These are phyloP conservation scores for Chrysoporthe puriensis DNA, from an alignment of 2,329 filamentous ascomycete species.

Conservation along the genomic window DNA sequence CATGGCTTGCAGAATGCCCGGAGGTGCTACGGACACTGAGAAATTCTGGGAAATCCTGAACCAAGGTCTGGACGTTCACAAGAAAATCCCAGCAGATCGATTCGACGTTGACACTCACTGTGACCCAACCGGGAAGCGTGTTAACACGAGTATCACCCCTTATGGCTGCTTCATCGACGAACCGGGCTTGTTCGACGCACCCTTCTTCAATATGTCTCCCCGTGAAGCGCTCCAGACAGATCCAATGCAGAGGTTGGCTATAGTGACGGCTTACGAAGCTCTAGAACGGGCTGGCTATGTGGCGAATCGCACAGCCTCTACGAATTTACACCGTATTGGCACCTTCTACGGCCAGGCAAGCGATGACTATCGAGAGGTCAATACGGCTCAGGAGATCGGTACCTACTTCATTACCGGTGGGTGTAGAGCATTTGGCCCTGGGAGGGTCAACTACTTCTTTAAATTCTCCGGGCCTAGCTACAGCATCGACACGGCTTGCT, in stretches of 20 bases:
- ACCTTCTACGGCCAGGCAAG: slow-evolving; percentile 77
- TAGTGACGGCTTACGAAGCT: slow-evolving; percentile 70
- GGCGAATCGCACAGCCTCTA: slow-evolving; percentile 65
- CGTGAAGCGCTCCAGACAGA: slow-evolving; percentile 65
- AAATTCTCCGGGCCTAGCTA: slow-evolving; percentile 44
- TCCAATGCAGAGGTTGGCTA: slow-evolving; percentile 66
- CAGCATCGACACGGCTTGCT: slow-evolving; percentile 46
- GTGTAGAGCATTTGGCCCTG: slow-evolving; percentile 53
- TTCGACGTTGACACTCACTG: slow-evolving; percentile 42
- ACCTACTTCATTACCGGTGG: slow-evolving; percentile 58
- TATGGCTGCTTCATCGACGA: slow-evolving; percentile 61
- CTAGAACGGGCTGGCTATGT: slow-evolving; percentile 70
- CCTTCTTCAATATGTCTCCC: slow-evolving; percentile 75
- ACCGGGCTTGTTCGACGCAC: slow-evolving; percentile 67
- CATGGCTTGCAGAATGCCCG: slow-evolving; percentile 66
- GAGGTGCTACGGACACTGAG: slow-evolving; percentile 60
- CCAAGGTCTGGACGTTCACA: slow-evolving; percentile 64
- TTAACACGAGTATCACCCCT: slow-evolving; percentile 54
- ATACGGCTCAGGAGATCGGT: slow-evolving; percentile 66
- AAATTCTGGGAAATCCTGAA: slow-evolving; percentile 66
- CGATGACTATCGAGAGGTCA: slow-evolving; percentile 78
- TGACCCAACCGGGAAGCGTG: slow-evolving; percentile 64
- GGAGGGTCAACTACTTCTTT: slow-evolving; percentile 50
- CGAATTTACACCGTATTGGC: slow-evolving; percentile 55
- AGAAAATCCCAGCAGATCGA: slow-evolving; percentile 58